Evolutionary conservation across 441 rosid genomes (phyloP).

Genomic region (Flueggea neowawraea): DNA sequence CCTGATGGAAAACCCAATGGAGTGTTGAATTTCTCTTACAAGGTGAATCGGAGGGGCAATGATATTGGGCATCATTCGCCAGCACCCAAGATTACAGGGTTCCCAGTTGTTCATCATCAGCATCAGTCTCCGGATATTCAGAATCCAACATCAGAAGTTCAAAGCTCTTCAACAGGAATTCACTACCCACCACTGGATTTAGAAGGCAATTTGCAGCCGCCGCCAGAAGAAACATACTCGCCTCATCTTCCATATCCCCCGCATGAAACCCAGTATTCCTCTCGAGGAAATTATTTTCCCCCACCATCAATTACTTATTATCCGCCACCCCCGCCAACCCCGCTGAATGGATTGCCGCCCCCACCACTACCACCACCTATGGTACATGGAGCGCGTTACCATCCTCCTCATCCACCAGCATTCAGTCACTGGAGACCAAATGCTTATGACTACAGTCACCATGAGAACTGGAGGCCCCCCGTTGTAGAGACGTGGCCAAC

Average conservation of each 20-base stretch:
- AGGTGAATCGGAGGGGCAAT: constrained; percentile 20
- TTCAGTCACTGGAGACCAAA: constrained; percentile 17
- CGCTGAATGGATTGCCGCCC: constrained; percentile 9
- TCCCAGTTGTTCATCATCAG: constrained; percentile 15
- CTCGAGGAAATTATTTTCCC: constrained; percentile 20
- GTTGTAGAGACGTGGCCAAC: constrained; percentile 7
- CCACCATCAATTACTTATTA: constrained; percentile 22
- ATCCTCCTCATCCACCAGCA: constrained; percentile 14
- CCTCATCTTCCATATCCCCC: constrained; percentile 11
- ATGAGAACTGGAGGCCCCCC: constrained; percentile 17
- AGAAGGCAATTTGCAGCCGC: background rate
- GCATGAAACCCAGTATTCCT: constrained; percentile 8
- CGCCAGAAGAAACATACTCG: background rate
- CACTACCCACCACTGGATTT: constrained; percentile 21
- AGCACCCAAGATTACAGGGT: constrained; percentile 26
- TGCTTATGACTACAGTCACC: background rate
- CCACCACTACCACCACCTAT: constrained; percentile 20
- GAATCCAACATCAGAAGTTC: constrained; percentile 11
- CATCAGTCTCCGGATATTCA: constrained; percentile 18
- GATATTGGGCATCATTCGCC: constrained; percentile 7
- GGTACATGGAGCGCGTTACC: constrained; percentile 15
- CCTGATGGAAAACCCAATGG: constrained; percentile 56
- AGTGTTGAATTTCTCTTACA: constrained; percentile 42
- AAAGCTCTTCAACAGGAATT: constrained; percentile 2
- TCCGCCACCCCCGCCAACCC: constrained; percentile 16